A percentile compares a stretch with the other conserved stretches of the same genome.
Conservation (phyloP, 139 green algal genomes). For the Limnomonas spitsbergensis region DNA sequence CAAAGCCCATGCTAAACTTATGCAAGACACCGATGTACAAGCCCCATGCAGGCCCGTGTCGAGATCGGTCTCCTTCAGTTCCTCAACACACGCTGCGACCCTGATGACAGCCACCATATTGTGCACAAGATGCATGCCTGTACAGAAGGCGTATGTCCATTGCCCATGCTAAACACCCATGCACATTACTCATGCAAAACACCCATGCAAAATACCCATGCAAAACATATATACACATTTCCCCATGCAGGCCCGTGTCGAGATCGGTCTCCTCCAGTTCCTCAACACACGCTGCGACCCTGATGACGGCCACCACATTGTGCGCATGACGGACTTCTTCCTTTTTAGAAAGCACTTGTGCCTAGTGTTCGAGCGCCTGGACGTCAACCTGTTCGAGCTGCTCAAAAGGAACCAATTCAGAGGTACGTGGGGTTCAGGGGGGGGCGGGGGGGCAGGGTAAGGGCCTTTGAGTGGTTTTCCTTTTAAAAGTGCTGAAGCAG, state of each 20-base stretch:
- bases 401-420: conserved; percentile 89
- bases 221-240: no score
- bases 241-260: conserved; percentile 32
- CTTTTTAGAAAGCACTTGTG: conserved; percentile 89
- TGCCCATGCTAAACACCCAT: no score
- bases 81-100: conserved; percentile 83
- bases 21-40: no score
- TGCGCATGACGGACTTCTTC: conserved; percentile 93
- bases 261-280: conserved; percentile 88
- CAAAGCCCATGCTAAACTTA: no score
- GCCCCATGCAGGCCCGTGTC: conserved; percentile 30
- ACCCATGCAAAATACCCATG: no score
- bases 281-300: conserved; percentile 85
- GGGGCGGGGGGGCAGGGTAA: conserved; percentile 35
- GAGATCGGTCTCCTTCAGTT: conserved; percentile 88
- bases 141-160: conserved; percentile 91
- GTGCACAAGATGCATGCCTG: conserved; percentile 93
- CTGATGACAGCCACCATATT: conserved; percentile 78
- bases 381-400: conserved; percentile 96
- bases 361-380: conserved; percentile 95
- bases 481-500: no score
- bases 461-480: no score
- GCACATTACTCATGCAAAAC: no score
- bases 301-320: conserved; percentile 81
- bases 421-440: background rate